Evolutionary conservation across 805 yeast species (phyloP).

Genomic region (Tetrapisispora iriomotensis): DNA sequence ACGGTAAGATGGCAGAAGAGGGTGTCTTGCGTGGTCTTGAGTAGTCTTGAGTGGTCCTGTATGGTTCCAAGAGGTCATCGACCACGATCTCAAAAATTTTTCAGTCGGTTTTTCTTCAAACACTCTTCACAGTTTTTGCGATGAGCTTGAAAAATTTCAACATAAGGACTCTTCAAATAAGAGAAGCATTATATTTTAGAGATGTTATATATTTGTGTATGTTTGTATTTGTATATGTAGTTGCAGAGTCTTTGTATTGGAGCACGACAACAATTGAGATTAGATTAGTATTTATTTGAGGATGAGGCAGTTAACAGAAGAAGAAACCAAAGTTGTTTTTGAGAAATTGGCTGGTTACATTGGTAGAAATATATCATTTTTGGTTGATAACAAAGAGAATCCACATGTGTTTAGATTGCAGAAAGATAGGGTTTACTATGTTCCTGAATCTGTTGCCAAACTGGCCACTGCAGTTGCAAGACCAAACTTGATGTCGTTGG

Average conservation of each 20-base stretch:
- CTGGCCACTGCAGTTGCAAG: constrained; percentile 87
- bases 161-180: too few relatives aligned
- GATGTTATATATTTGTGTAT: too few relatives aligned
- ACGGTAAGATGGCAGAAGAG: too few relatives aligned
- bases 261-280: background rate
- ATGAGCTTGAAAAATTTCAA: background rate
- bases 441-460: constrained; percentile 69
- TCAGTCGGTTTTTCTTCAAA: too few relatives aligned
- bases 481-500: constrained; percentile 82
- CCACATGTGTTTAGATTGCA: constrained; percentile 94
- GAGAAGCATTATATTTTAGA: background rate
- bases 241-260: too few relatives aligned
- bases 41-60: too few relatives aligned
- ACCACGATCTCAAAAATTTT: too few relatives aligned
- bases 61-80: too few relatives aligned
- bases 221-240: too few relatives aligned
- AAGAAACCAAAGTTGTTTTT: constrained; percentile 90
- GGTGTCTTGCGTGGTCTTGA: too few relatives aligned
- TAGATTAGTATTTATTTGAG: background rate
- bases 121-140: too few relatives aligned
- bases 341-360: constrained; percentile 94
- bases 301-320: constrained; percentile 95
- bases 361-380: constrained; percentile 85
- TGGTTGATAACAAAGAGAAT: constrained; percentile 69
- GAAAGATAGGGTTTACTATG: constrained; percentile 93